Evolutionary conservation across 495 filamentous ascomycete genomes (phyloP).

Genomic region (Trichocladium antarcticum): DNA sequence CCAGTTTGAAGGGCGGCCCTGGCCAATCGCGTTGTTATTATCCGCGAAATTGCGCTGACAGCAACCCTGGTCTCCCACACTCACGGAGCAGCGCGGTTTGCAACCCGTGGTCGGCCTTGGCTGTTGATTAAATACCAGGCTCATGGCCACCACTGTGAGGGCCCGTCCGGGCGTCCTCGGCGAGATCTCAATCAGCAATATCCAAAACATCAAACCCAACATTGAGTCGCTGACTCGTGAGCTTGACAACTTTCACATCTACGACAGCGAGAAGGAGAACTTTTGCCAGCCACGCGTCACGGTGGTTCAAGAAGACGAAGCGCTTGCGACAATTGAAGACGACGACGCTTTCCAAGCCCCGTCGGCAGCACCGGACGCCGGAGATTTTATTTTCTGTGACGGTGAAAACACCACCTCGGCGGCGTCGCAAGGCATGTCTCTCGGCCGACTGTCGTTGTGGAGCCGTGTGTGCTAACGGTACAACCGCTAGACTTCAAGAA

Average conservation of each 20-base stretch:
- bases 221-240: constrained; percentile 24
- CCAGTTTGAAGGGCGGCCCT: not conserved
- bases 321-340: not conserved
- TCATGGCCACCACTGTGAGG: constrained; percentile 18
- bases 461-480: too few relatives aligned
- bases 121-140: constrained; percentile 17
- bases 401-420: too few relatives aligned
- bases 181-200: constrained; percentile 25
- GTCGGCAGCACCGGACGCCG: too few relatives aligned
- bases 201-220: constrained; percentile 22
- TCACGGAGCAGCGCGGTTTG: constrained; percentile 6
- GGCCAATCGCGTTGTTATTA: constrained; percentile 22
- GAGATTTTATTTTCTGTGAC: too few relatives aligned
- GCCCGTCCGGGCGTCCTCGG: constrained; percentile 17
- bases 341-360: not conserved
- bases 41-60: constrained; percentile 26
- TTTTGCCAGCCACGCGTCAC: not conserved
- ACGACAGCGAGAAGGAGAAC: constrained; percentile 18
- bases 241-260: constrained; percentile 25
- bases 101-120: constrained; percentile 14
- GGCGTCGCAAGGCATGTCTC: too few relatives aligned
- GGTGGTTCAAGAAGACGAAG: not conserved
- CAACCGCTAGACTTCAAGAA: not conserved
- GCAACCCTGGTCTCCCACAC: constrained; percentile 9
- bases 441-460: too few relatives aligned